Evolutionary conservation across 2,329 filamentous ascomycete genomes (phyloP).

Genomic region (Alternaria hordeiaustralica): DNA sequence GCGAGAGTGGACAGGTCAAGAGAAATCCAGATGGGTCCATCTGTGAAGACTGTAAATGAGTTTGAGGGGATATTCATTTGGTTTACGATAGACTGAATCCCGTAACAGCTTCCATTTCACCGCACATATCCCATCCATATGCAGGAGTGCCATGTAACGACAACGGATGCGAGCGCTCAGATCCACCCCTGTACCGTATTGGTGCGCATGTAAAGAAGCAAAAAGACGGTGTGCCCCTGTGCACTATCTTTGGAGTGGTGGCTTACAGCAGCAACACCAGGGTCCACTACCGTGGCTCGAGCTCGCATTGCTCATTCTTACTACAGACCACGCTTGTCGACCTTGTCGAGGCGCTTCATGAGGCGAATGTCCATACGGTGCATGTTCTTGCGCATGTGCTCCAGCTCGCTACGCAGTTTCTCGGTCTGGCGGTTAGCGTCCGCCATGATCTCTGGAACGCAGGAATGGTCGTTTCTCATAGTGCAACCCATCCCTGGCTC

Average conservation of each 20-base stretch:
- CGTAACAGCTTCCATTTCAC: not conserved
- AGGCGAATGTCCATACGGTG: constrained; percentile 28
- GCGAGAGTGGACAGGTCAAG: constrained; percentile 22
- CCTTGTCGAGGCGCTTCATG: constrained; percentile 18
- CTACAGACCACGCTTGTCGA: constrained; percentile 1
- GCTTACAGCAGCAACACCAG: not conserved
- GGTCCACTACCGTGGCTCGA: not conserved
- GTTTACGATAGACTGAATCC: not conserved
- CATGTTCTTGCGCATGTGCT: constrained; percentile 21
- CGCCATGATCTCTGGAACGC: not conserved
- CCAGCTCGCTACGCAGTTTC: constrained; percentile 16
- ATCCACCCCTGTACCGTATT: not conserved
- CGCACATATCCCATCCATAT: not conserved
- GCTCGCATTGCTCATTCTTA: not conserved
- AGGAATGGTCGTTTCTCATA: not conserved
- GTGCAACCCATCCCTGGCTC: not conserved
- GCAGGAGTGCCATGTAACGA: too few relatives aligned
- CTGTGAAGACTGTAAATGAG: constrained; percentile 48
- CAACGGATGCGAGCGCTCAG: not conserved
- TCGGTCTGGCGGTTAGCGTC: constrained; percentile 8
- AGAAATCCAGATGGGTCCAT: constrained; percentile 44
- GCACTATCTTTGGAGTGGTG: not conserved
- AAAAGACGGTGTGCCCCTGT: not conserved
- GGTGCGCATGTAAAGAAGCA: not conserved
- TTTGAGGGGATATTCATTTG: not conserved